These are phyloP conservation scores for Anthracocystis walkeri DNA, from an alignment of 1,284 basidiomycete species.

Conservation along the genomic window DNA sequence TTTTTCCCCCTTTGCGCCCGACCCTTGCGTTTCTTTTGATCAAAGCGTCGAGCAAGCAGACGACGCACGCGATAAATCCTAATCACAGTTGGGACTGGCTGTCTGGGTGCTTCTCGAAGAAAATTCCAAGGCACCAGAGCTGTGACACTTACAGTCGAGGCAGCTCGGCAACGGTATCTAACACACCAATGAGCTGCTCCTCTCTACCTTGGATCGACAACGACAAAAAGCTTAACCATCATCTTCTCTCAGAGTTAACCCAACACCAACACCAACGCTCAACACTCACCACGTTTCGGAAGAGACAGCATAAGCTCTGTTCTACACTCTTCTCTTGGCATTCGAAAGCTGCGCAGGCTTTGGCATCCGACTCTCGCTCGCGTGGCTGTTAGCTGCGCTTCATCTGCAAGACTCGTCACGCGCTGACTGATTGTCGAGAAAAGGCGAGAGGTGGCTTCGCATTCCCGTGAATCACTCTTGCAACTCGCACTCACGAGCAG, in stretches of 20 bases:
- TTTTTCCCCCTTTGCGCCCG: no score
- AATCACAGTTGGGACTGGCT: neutral
- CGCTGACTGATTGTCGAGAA: slow-evolving; percentile 35
- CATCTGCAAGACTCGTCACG: slow-evolving; percentile 16
- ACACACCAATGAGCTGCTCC: slow-evolving; percentile 1
- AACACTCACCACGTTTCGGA: neutral
- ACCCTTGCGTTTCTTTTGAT: neutral
- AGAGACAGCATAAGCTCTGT: neutral
- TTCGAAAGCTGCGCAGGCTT: neutral
- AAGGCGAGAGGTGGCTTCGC: slow-evolving; percentile 7
- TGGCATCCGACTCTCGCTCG: slow-evolving; percentile 1
- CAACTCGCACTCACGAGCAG: neutral
- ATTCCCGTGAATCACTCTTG: slow-evolving; percentile 2
- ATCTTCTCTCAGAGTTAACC: neutral
- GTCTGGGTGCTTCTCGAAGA: slow-evolving; percentile 13
- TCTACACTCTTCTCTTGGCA: neutral
- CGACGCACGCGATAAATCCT: slow-evolving; percentile 4
- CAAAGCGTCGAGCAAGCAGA: neutral
- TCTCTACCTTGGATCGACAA: neutral
- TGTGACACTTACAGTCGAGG: slow-evolving; percentile 2
- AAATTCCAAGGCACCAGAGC: slow-evolving; percentile 11
- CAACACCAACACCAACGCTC: neutral
- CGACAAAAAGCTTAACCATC: slow-evolving; percentile 1
- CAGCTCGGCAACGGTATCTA: slow-evolving; percentile 10
- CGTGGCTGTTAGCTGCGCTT: neutral